Conservation (phyloP, 495 filamentous ascomycete genomes). For the Entonaema liquescens region DNA sequence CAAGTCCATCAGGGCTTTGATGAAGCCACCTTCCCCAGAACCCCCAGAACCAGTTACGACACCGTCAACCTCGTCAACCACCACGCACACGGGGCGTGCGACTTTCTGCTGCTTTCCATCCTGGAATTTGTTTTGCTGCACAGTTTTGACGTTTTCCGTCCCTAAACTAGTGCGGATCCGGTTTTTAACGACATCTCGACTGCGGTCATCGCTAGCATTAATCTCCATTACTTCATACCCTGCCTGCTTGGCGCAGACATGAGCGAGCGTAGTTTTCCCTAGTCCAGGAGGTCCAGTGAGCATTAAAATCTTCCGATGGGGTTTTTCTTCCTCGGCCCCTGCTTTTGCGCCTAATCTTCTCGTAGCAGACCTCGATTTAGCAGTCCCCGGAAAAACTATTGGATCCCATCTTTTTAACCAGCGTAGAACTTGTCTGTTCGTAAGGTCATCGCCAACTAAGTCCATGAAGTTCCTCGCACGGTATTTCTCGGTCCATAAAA, state of each 20-base stretch:
- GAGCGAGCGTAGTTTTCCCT: constrained; percentile 94
- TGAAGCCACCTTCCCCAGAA: constrained; percentile 81
- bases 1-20: constrained; percentile 92
- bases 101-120: constrained; percentile 70
- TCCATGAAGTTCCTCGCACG: constrained; percentile 92
- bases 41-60: constrained; percentile 81
- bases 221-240: constrained; percentile 95
- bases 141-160: constrained; percentile 89
- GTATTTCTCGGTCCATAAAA: constrained; percentile 90
- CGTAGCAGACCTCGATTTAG: constrained; percentile 58
- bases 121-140: constrained; percentile 68
- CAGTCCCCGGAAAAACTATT: constrained; percentile 82
- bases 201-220: constrained; percentile 84
- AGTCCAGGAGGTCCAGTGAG: constrained; percentile 90
- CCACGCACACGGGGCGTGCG: constrained; percentile 88
- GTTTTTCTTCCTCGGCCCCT: constrained; percentile 66
- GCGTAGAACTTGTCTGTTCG: constrained; percentile 86
- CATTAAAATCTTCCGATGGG: constrained; percentile 86
- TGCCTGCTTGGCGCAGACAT: constrained; percentile 93
- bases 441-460: constrained; percentile 91
- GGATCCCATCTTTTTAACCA: constrained; percentile 96
- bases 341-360: constrained; percentile 50
- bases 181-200: constrained; percentile 81
- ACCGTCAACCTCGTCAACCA: constrained; percentile 97
- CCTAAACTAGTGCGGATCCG: constrained; percentile 87